Conservation (phyloP, 2,329 filamentous ascomycete species). For the Monosporascus sp. region DNA sequence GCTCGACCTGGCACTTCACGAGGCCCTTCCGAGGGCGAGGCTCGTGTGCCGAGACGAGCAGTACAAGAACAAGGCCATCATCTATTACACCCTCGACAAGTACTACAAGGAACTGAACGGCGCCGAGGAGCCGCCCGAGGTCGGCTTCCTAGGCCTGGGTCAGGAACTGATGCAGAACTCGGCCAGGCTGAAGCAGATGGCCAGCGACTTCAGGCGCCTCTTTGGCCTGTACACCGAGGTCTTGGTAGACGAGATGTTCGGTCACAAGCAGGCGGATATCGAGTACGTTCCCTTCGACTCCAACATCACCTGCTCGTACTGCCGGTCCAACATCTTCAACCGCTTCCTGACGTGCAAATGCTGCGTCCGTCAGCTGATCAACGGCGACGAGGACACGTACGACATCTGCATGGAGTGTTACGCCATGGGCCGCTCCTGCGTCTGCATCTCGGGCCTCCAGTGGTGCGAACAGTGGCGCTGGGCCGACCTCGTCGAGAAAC, state of each 20-base stretch:
- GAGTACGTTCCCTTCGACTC: slow-evolving; percentile 81
- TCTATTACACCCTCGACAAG: slow-evolving; percentile 80
- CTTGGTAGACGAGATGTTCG: slow-evolving; percentile 81
- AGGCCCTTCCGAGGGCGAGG: slow-evolving; percentile 82
- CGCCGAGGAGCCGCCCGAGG: slow-evolving; percentile 44
- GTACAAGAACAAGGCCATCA: slow-evolving; percentile 96
- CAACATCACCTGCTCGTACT: slow-evolving; percentile 93
- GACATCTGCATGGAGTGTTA: slow-evolving; percentile 99
- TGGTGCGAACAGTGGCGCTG: slow-evolving; percentile 95
- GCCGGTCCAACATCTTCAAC: slow-evolving; percentile 94
- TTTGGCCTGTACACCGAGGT: slow-evolving; percentile 75
- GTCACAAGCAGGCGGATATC: slow-evolving; percentile 61
- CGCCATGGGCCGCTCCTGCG: slow-evolving; percentile 91
- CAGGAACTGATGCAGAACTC: slow-evolving; percentile 38
- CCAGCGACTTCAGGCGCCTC: slow-evolving; percentile 75
- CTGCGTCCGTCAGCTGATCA: slow-evolving; percentile 63
- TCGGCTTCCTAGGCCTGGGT: slow-evolving; percentile 42
- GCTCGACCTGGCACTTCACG: slow-evolving; percentile 75
- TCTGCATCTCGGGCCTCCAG: slow-evolving; percentile 74
- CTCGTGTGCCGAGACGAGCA: slow-evolving; percentile 96
- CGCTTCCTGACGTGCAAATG: slow-evolving; percentile 87
- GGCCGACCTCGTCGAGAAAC: slow-evolving; percentile 68
- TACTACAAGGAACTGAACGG: slow-evolving; percentile 60
- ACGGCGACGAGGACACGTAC: slow-evolving; percentile 76
- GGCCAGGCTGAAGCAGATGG: slow-evolving; percentile 59